These are phyloP conservation scores for Neurospora sp. DNA, from an alignment of 2,329 filamentous ascomycete genomes.

Conservation along the genomic window DNA sequence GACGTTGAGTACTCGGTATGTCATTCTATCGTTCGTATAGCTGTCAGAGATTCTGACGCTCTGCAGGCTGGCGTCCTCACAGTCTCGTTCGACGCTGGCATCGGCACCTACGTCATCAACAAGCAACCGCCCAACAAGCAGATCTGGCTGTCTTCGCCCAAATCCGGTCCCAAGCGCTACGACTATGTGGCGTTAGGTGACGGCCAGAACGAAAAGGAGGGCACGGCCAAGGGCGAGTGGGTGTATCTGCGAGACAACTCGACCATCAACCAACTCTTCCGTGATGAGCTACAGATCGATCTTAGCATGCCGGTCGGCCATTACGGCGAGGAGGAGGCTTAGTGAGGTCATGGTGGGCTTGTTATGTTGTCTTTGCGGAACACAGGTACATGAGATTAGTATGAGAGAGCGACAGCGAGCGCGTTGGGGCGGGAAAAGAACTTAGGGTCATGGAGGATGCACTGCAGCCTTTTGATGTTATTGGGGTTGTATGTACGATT, in stretches of 20 bases:
- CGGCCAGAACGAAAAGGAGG: constrained; percentile 69
- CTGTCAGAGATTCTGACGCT: constrained; percentile 6
- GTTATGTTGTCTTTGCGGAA: not conserved
- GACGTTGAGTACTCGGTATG: constrained; percentile 85
- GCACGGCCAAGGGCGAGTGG: constrained; percentile 66
- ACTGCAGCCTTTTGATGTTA: not conserved
- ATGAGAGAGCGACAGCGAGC: not conserved
- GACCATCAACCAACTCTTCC: constrained; percentile 62
- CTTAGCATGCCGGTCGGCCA: constrained; percentile 27
- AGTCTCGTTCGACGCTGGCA: constrained; percentile 50
- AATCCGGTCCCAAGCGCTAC: constrained; percentile 86
- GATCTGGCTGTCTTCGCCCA: constrained; percentile 90
- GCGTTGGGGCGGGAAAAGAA: not conserved
- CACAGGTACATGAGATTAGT: not conserved
- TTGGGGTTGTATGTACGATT: not conserved
- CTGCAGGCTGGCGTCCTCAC: constrained; percentile 75
- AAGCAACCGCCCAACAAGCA: constrained; percentile 97
- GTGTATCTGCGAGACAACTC: constrained; percentile 79
- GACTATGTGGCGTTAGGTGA: constrained; percentile 76
- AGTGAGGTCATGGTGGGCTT: not conserved
- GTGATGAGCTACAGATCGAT: constrained; percentile 65
- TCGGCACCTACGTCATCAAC: constrained; percentile 88
- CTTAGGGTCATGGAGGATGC: not conserved
- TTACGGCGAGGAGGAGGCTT: constrained; percentile 3
- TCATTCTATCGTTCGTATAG: constrained; percentile 11